phyloP scores from a whole-genome alignment of 2,329 filamentous ascomycete species.

The Neoascochyta sp. region DNA sequence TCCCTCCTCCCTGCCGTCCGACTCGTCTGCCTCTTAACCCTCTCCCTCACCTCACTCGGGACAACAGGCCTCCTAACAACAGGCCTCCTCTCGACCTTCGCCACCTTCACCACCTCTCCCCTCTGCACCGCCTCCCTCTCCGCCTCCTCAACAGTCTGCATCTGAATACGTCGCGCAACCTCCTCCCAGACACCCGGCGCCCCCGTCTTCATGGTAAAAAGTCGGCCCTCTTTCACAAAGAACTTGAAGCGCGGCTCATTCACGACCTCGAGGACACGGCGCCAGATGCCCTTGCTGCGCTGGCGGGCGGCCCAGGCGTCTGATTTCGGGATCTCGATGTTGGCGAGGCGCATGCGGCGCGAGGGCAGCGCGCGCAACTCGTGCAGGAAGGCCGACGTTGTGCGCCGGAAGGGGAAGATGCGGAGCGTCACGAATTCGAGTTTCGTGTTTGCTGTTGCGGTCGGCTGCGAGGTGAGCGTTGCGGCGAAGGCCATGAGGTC shows the following conservation, averaged over 20 bases:
- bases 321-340: constrained; percentile 29
- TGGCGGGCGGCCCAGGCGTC: constrained; percentile 18
- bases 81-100: constrained; percentile 3
- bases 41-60: constrained; percentile 4
- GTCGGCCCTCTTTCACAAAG: constrained; percentile 33
- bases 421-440: constrained; percentile 37
- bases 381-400: constrained; percentile 25
- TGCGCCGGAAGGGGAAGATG: constrained; percentile 31
- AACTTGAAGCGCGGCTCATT: constrained; percentile 34
- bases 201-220: constrained; percentile 29
- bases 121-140: constrained; percentile 2
- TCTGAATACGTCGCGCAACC: constrained; percentile 26
- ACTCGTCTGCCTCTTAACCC: constrained; percentile 29
- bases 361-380: constrained; percentile 33
- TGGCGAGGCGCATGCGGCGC: constrained; percentile 27
- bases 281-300: constrained; percentile 15
- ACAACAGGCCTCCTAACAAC: constrained; percentile 3
- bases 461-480: constrained; percentile 11
- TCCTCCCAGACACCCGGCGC: constrained; percentile 38
- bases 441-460: constrained; percentile 22
- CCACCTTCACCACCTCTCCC: neutral
- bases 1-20: no score
- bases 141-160: constrained; percentile 16
- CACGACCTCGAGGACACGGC: constrained; percentile 19
- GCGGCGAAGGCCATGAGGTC: constrained; percentile 26